Evolutionary conservation across 257 asterid genomes (phyloP).

Genomic region (Solanum neorickii): DNA sequence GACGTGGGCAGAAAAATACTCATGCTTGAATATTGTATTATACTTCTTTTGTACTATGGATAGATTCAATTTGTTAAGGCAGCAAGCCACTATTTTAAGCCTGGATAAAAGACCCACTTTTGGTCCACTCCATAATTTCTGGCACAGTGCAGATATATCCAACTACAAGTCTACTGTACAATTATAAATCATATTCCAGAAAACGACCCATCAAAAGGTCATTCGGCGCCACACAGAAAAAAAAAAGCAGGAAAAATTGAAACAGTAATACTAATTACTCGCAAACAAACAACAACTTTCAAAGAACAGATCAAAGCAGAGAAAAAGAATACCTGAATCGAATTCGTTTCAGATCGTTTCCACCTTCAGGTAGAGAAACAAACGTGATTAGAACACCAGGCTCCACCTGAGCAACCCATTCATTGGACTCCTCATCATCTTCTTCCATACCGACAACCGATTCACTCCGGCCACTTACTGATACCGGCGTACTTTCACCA

Average conservation of each 20-base stretch:
- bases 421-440: constrained; percentile 58
- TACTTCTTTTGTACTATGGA: not conserved
- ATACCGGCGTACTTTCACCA: constrained; percentile 83
- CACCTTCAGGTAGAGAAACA: constrained; percentile 72
- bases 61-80: constrained; percentile 26
- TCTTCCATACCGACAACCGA: constrained; percentile 60
- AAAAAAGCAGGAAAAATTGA: constrained; percentile 5
- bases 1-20: not conserved
- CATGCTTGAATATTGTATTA: not conserved
- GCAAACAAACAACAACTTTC: constrained; percentile 34
- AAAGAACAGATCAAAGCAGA: not conserved
- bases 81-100: constrained; percentile 22
- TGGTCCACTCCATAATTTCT: constrained; percentile 57
- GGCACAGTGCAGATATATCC: constrained; percentile 45
- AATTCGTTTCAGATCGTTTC: constrained; percentile 85
- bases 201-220: constrained; percentile 22
- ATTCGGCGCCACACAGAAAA: constrained; percentile 2
- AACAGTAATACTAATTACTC: constrained; percentile 23
- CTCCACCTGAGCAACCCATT: constrained; percentile 98
- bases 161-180: constrained; percentile 28
- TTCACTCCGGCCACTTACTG: constrained; percentile 76
- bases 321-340: constrained; percentile 59
- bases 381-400: constrained; percentile 93
- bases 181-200: constrained; percentile 18
- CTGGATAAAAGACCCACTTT: constrained; percentile 42